Conservation (phyloP, 1,284 basidiomycete species). For the Trametes pubescens region DNA sequence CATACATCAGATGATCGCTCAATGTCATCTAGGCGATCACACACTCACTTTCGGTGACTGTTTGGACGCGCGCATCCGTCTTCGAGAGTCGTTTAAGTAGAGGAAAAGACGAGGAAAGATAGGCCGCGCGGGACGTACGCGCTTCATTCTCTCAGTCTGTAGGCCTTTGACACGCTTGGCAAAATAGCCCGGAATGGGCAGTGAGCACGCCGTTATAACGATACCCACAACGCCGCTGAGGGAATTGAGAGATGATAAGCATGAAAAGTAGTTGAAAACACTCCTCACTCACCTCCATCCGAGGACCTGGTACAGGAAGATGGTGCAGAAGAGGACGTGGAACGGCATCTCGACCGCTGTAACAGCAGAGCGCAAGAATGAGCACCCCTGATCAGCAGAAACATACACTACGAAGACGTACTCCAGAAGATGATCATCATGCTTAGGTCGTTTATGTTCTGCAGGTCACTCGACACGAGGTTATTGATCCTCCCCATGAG, state of each 20-base stretch:
- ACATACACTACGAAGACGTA: slow-evolving; percentile 1
- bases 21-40: neutral
- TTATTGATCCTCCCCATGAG: slow-evolving; percentile 58
- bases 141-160: slow-evolving; percentile 45
- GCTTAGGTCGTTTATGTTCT: slow-evolving; percentile 12
- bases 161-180: slow-evolving; percentile 41
- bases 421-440: slow-evolving; percentile 13
- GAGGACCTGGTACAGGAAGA: slow-evolving; percentile 54
- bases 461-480: slow-evolving; percentile 27
- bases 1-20: neutral
- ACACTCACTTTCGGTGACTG: slow-evolving; percentile 54
- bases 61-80: slow-evolving; percentile 59
- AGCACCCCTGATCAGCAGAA: neutral
- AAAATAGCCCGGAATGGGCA: slow-evolving; percentile 58
- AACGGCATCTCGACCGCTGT: slow-evolving; percentile 29
- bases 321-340: slow-evolving; percentile 47
- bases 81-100: slow-evolving; percentile 22
- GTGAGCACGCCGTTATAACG: slow-evolving; percentile 54
- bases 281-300: slow-evolving; percentile 50
- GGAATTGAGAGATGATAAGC: neutral
- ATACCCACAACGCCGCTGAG: slow-evolving; percentile 59
- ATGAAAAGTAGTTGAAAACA: neutral
- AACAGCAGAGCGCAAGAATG: neutral
- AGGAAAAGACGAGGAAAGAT: no score
- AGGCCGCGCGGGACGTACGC: slow-evolving; percentile 27